Evolutionary conservation across 2,329 filamentous ascomycete genomes (phyloP).

Genomic region (Neonectria punicea): DNA sequence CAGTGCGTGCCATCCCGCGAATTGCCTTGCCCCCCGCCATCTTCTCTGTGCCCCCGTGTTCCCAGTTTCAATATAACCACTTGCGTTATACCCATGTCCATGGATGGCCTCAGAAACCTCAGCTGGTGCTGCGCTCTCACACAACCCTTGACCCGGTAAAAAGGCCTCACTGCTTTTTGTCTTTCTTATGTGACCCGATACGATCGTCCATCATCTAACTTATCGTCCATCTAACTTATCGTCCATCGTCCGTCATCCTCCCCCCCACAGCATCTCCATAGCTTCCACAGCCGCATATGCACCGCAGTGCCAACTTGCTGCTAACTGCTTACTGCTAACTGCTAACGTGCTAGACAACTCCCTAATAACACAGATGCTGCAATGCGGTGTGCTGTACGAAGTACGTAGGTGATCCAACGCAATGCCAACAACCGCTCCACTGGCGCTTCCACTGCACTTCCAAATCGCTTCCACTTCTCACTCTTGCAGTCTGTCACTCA

Average conservation of each 20-base stretch:
- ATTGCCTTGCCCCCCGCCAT: no score
- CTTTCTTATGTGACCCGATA: neutral
- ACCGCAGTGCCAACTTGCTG: neutral
- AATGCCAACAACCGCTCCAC: neutral
- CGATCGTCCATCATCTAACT: neutral
- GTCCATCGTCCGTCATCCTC: constrained; percentile 16
- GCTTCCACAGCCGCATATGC: constrained; percentile 4
- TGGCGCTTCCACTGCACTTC: neutral
- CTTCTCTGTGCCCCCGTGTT: no score
- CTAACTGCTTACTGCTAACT: neutral
- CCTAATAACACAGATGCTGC: neutral
- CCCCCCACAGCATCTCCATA: constrained; percentile 3
- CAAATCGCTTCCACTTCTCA: neutral
- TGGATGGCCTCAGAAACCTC: neutral
- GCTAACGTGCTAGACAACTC: no score
- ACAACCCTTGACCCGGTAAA: neutral
- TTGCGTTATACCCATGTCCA: neutral
- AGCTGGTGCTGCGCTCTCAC: neutral
- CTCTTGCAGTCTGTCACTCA: constrained; percentile 1
- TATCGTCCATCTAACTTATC: constrained; percentile 29
- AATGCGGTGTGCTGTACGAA: neutral
- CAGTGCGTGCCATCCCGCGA: no score
- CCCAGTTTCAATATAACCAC: no score
- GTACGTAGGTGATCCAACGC: no score
- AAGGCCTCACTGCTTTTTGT: neutral